These are phyloP conservation scores for Nicotiana tabacum DNA, from an alignment of 257 asterid species.

Conservation along the genomic window DNA sequence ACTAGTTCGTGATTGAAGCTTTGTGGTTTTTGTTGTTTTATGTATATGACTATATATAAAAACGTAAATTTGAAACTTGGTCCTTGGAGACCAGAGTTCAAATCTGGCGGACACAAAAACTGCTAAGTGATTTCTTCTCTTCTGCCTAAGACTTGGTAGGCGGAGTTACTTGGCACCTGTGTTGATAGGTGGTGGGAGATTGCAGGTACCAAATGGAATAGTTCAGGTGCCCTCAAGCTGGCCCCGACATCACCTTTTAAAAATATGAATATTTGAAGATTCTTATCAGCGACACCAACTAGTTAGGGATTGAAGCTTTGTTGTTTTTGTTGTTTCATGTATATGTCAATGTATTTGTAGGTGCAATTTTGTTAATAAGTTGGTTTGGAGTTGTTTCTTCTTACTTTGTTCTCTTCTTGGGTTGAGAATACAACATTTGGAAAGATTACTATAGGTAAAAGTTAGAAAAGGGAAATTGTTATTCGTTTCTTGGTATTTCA, in stretches of 20 bases:
- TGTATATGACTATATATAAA: background rate
- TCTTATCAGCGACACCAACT: background rate
- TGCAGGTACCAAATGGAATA: background rate
- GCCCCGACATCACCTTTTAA: background rate
- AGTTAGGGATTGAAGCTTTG: background rate
- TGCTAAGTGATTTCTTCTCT: background rate
- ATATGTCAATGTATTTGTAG: background rate
- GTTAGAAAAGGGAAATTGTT: background rate
- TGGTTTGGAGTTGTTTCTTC: conserved; percentile 2
- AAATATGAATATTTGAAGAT: background rate
- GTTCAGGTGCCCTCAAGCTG: background rate
- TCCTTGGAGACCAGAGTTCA: background rate
- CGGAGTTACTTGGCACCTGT: background rate
- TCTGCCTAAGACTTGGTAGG: background rate
- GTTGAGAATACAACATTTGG: background rate
- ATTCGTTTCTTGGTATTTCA: background rate
- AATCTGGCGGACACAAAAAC: too few species aligned
- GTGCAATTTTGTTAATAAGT: background rate
- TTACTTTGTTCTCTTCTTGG: background rate
- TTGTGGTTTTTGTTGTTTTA: background rate
- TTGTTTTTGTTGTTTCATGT: background rate
- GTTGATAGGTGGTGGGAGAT: background rate
- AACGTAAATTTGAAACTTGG: background rate
- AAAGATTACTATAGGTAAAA: background rate
- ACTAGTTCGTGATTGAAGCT: background rate